Evolutionary conservation across 768 basidiomycete genomes (phyloP), one percentile per base, ranked within the genome.

Genomic region (Phanerochaete carnosa): DNA sequence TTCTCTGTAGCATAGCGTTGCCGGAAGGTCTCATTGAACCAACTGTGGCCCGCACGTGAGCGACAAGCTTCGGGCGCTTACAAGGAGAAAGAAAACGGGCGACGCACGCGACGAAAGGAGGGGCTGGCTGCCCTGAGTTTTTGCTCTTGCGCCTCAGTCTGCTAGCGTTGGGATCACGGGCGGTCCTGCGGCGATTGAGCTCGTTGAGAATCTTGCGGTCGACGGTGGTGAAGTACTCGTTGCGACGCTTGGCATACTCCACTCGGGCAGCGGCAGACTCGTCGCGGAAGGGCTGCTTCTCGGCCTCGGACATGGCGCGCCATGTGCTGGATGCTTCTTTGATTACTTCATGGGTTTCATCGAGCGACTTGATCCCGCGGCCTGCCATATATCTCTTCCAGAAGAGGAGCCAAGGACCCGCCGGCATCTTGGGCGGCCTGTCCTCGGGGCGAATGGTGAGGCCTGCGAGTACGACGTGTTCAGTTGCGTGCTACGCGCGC

Each of bases 351-450:
- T 15, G 25, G 23, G 8, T 2, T 5, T 35, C 54, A 3, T 11
- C 37, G 9, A 26, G 30, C 39, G 11, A 4, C 3, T 30, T 29
- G 26, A 4, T n/a, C 4, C n/a, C 26, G 12, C 37, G 30, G 54
- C 12, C 6, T 2, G n/a, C 30, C 15, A 4, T 13, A 3, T 26
- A 23, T 9, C 47, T 16, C 15, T 5, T 7, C 39, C 43, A 29
- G 12, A 55, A 19, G 13, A 3, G 15, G 52, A 57, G 13, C 2
- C 12, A 28, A 49, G 12, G 39, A 16, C 50, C 28, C 37, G 28
- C 16, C 5, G 1, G 19, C 15, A 3, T 8, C 53, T 62, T 62
- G 32, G 62, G 62, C 2, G 52, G 57, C 51, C 16, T 58, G 45
- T 62, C 43, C n/a, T 46, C 57, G 19, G 45, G n/a, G 9, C 25